phyloP scores from a whole-genome alignment of 208 protist species.

The Crithidia brevicula region DNA sequence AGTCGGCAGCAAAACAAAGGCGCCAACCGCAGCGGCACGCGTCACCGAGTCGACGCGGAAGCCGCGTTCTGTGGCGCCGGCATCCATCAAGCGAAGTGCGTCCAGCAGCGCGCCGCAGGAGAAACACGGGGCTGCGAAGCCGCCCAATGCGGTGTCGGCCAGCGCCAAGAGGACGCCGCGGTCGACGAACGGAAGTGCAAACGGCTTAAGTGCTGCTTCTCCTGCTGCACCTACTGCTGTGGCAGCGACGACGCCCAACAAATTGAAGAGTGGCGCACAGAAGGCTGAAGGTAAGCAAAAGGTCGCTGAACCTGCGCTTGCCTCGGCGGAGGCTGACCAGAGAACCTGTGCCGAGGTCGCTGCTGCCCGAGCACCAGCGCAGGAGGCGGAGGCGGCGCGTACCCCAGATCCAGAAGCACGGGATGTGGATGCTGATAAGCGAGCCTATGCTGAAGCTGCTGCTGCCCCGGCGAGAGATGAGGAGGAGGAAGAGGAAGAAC shows the following conservation, averaged over 20 bases:
- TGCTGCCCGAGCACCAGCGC: too few relatives aligned
- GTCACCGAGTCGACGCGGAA: conserved; percentile 1
- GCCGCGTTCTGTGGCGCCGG: neutral
- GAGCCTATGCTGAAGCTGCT: too few relatives aligned
- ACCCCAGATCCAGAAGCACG: too few relatives aligned
- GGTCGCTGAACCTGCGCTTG: neutral
- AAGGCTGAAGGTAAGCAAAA: neutral
- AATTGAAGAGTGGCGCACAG: too few relatives aligned
- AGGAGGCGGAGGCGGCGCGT: too few relatives aligned
- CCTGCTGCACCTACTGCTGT: neutral
- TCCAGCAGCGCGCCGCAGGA: neutral
- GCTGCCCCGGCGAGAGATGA: too few relatives aligned
- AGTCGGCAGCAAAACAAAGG: neutral
- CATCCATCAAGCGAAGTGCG: neutral
- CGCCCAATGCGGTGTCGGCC: neutral
- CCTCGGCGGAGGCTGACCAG: neutral
- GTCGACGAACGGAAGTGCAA: neutral
- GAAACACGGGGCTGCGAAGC: too few relatives aligned
- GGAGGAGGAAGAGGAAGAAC: too few relatives aligned
- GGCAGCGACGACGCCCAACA: neutral
- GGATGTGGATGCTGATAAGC: too few relatives aligned
- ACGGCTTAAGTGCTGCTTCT: neutral
- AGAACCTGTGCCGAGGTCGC: too few relatives aligned
- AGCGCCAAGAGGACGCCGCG: neutral
- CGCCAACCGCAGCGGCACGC: neutral